Base-by-base conservation (phyloP, 108 stramenopile genomes). In the Stephanodiscus triporus region DNA sequence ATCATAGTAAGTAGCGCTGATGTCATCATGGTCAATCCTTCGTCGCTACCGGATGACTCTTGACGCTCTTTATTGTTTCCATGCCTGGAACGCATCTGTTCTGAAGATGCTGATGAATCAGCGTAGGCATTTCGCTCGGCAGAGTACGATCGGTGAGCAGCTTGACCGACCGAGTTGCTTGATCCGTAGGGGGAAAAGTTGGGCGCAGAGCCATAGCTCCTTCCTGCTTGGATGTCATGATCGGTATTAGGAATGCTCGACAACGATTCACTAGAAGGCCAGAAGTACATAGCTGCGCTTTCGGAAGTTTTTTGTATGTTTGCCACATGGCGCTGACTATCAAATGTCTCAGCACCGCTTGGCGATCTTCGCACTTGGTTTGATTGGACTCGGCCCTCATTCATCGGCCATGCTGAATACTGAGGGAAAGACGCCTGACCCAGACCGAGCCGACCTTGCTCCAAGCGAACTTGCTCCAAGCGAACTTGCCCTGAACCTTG, bases 21-120 rank as follows among this genome's bases (percentile, higher is more conserved):
- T 58, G 93, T 92, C 93, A 94, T 94, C 87, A 85, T 85, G 23
- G 89, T 88, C 10, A 94, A 71, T 2, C 93, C 93, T 54, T 90
- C 90, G 56, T 91, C 91, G 32, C 42, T 64, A 63, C 62, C 63
- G 32, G 45, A 32, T 26, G 80, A 65, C 29, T 47, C 51, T 62
- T 37, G 48, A 40, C 32, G 49, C 14, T 37, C 34, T n/a, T 59
- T 66, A 43, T 59, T 49, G 37, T 49, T 19, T 4, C 57, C 66
- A 24, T 27, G 26, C 24, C 32, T 66, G 10, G n/a, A 6, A 37
- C 4, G 10, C 51, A 50, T 53, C 13, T 37, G 66, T 22, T 67
- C 66, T 13, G 49, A 26, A 32, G 26, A 38, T 37, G 49, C 20
- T 5, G 66, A 37, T 54, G 51, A 24, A 9, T 27, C 30, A 27